A percentile compares a stretch with the other conserved stretches of the same genome.
phyloP scores from a whole-genome alignment of 495 filamentous ascomycete genomes.

The Oleoguttula mirabilis region DNA sequence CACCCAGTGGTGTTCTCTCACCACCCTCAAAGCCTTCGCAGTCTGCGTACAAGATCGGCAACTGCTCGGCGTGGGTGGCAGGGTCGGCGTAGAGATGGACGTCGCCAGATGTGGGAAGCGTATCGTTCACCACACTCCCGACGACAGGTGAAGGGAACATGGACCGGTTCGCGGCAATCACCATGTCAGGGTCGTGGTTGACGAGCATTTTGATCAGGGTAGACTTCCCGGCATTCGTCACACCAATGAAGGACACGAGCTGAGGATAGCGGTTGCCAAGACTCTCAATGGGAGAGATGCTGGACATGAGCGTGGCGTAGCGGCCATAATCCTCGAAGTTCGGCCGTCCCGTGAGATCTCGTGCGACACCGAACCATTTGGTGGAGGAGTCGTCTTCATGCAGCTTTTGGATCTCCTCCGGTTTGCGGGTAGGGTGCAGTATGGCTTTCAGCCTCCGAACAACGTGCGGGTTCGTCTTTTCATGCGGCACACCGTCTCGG shows the following conservation, averaged over 20 bases:
- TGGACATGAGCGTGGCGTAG: constrained; percentile 19
- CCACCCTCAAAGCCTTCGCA: constrained; percentile 46
- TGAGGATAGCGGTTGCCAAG: constrained; percentile 24
- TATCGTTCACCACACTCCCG: constrained; percentile 31
- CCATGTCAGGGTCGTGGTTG: constrained; percentile 13
- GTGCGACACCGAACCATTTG: constrained; percentile 21
- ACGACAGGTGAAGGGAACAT: constrained; percentile 29
- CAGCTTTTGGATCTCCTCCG: constrained; percentile 9
- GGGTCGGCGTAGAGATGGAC: constrained; percentile 56
- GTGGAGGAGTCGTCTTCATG: constrained; percentile 20
- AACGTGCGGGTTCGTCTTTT: constrained; percentile 18
- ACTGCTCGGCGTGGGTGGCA: constrained; percentile 30
- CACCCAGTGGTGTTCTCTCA: constrained; percentile 34
- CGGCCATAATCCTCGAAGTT: constrained; percentile 21
- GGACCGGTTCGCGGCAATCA: not conserved
- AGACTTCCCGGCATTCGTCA: constrained; percentile 46
- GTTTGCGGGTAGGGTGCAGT: constrained; percentile 11
- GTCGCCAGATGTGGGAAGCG: constrained; percentile 46
- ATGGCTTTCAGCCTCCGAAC: constrained; percentile 14
- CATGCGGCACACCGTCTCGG: constrained; percentile 18
- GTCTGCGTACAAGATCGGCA: constrained; percentile 45
- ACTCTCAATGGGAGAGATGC: constrained; percentile 8
- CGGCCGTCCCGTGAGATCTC: constrained; percentile 14
- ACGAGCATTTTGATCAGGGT: constrained; percentile 46
- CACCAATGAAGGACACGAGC: constrained; percentile 34